Conservation (phyloP, 1,284 basidiomycete species). For the Puccinia brachypodii region DNA sequence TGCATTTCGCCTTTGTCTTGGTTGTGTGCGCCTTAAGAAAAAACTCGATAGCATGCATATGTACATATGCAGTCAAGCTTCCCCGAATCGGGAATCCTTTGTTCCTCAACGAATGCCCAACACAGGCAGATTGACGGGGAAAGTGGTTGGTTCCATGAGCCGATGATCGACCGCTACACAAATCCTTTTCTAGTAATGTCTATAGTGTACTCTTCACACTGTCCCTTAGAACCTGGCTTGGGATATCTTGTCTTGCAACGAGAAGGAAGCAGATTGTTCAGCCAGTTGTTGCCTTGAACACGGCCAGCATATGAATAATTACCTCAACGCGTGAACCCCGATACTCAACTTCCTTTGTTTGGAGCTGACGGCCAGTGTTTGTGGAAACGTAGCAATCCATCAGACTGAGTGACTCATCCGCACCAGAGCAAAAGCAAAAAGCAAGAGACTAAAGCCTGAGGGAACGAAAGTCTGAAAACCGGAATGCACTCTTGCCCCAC, state of each 20-base stretch:
- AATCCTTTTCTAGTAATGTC: neutral
- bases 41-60: neutral
- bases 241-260: neutral
- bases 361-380: neutral
- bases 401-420: conserved; percentile 21
- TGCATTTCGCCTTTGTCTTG: conserved; percentile 7
- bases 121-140: neutral
- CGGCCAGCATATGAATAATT: neutral
- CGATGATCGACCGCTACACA: neutral
- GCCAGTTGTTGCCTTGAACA: neutral
- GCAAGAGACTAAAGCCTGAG: too few relatives aligned
- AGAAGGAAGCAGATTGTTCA: neutral
- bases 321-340: neutral
- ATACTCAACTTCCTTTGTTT: neutral
- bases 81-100: neutral
- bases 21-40: neutral
- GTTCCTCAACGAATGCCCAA: neutral
- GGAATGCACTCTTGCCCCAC: neutral
- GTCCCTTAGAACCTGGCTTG: neutral
- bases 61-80: neutral
- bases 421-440: neutral
- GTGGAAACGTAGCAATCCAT: neutral
- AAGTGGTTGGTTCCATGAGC: neutral
- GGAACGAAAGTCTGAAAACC: too few relatives aligned
- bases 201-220: neutral